A percentile compares a stretch with the other conserved stretches of the same genome.
Conservation (phyloP, 2,329 filamentous ascomycete genomes). For the Phoma sp. region DNA sequence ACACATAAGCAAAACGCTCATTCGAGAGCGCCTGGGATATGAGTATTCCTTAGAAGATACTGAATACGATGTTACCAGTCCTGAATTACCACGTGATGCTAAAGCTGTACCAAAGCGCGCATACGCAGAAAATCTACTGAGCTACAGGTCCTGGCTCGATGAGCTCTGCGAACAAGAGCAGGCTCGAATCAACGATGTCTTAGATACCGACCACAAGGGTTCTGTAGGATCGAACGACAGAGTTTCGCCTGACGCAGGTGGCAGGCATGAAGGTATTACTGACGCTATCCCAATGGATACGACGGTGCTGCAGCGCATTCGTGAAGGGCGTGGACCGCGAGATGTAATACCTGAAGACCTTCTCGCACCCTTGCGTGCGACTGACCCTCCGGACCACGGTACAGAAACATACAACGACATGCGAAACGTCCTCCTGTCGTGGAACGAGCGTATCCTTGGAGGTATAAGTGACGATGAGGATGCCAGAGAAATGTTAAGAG, state of each 20-base stretch:
- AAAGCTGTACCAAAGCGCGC: neutral
- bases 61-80: neutral
- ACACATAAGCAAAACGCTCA: slow-evolving; percentile 1
- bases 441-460: neutral
- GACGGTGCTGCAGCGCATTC: neutral
- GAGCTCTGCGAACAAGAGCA: slow-evolving; percentile 17
- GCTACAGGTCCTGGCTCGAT: slow-evolving; percentile 15
- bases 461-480: neutral
- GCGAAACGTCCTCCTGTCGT: neutral
- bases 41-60: neutral
- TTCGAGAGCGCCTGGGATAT: neutral
- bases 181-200: slow-evolving; percentile 12
- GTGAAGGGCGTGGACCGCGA: neutral
- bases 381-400: too few relatives aligned
- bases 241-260: too few relatives aligned
- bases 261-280: neutral
- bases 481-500: neutral
- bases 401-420: neutral
- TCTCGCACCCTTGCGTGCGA: slow-evolving; percentile 15
- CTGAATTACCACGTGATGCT: neutral
- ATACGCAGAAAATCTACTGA: neutral
- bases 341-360: slow-evolving; percentile 18
- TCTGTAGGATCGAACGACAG: neutral
- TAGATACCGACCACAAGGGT: neutral
- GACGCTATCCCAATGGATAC: neutral